Evolutionary conservation across 2,329 filamentous ascomycete species (phyloP).

Genomic region (Pyrenophora graminea): DNA sequence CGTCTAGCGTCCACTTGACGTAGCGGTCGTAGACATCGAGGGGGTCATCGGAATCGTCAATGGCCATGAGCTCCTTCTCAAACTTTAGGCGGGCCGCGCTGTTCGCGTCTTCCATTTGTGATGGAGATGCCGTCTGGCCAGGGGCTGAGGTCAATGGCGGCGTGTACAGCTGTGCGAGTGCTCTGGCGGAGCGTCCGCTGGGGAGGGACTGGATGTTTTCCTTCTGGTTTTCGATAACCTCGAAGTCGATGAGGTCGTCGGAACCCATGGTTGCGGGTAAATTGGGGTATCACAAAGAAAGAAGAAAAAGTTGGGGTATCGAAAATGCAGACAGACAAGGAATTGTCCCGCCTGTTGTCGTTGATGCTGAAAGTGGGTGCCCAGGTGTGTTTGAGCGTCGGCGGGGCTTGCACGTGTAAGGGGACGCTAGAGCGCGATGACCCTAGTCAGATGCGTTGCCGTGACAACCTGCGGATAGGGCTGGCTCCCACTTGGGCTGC

Average conservation of each 20-base stretch:
- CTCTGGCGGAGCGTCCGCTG: slow-evolving; percentile 83
- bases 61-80: slow-evolving; percentile 77
- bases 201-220: slow-evolving; percentile 97
- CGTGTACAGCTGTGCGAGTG: slow-evolving; percentile 81
- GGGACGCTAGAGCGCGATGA: slow-evolving; percentile 22
- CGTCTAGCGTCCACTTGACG: slow-evolving; percentile 93
- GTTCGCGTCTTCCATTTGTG: slow-evolving; percentile 76
- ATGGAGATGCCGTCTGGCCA: slow-evolving; percentile 56
- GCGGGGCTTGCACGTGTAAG: slow-evolving; percentile 25
- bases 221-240: slow-evolving; percentile 94
- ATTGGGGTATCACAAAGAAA: slow-evolving; percentile 36
- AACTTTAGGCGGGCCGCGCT: slow-evolving; percentile 80
- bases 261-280: slow-evolving; percentile 46
- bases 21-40: slow-evolving; percentile 96
- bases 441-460: slow-evolving; percentile 24
- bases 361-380: slow-evolving; percentile 17
- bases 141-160: slow-evolving; percentile 57
- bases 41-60: slow-evolving; percentile 89
- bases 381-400: slow-evolving; percentile 11
- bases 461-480: slow-evolving; percentile 11
- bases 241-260: slow-evolving; percentile 67
- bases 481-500: background rate
- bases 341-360: slow-evolving; percentile 22
- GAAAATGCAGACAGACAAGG: slow-evolving; percentile 1
- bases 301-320: slow-evolving; percentile 17